phyloP scores from a whole-genome alignment of 257 asterid genomes.

The Fraxinus excelsior region DNA sequence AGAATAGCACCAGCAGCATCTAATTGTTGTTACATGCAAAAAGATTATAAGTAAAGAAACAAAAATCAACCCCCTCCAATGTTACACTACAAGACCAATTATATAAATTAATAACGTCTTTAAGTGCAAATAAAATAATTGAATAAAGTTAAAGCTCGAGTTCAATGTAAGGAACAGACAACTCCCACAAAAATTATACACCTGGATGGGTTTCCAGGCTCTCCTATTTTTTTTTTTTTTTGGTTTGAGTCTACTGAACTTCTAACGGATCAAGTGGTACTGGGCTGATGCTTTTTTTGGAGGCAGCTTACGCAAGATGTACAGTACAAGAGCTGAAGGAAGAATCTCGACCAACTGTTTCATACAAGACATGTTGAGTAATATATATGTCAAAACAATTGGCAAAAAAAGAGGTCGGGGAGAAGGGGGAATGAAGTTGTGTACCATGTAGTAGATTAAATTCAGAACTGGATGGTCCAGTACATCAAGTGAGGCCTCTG shows the following conservation, averaged over 20 bases:
- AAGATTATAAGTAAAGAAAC: background rate
- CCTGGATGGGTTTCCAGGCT: background rate
- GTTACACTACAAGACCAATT: background rate
- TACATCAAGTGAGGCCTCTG: constrained; percentile 77
- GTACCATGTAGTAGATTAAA: constrained; percentile 75
- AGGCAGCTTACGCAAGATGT: constrained; percentile 70
- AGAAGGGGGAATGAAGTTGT: background rate
- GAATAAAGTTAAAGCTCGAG: background rate
- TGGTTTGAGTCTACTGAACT: background rate
- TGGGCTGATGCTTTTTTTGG: constrained; percentile 59
- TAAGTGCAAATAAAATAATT: background rate
- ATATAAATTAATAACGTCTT: background rate
- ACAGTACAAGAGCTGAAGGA: constrained; percentile 77
- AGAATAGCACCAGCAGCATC: background rate
- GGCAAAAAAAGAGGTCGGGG: background rate
- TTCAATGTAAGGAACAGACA: background rate
- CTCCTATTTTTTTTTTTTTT: background rate
- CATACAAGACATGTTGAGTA: background rate
- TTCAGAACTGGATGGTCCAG: constrained; percentile 80
- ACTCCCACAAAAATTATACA: background rate
- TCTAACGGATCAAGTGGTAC: constrained; percentile 59
- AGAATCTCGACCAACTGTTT: constrained; percentile 75
- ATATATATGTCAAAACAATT: background rate
- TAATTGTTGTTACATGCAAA: background rate
- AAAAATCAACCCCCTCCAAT: background rate